Evolutionary conservation across 371 early-diverging fungal species (phyloP).

Genomic region (Circinella umbellata): DNA sequence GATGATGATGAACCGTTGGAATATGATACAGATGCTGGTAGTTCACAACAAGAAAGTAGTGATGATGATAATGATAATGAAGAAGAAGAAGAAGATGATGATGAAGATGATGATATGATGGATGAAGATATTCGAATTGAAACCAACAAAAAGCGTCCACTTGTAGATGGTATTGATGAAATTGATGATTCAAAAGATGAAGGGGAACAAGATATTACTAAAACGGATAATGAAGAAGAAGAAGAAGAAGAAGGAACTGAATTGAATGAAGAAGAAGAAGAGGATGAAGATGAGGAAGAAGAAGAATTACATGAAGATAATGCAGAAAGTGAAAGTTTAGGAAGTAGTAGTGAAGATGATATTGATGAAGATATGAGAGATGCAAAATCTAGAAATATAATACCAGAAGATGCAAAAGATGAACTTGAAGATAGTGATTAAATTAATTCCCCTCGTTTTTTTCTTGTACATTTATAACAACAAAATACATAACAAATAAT

Average conservation of each 20-base stretch:
- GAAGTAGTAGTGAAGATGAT: constrained; percentile 13
- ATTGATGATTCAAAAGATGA: constrained; percentile 5
- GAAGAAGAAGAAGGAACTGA: constrained; percentile 12
- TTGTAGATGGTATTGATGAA: constrained; percentile 1
- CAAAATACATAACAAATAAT: too few relatives aligned
- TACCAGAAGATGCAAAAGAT: constrained; percentile 19
- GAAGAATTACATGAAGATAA: constrained; percentile 17
- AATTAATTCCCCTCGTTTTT: background rate
- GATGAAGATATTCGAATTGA: constrained; percentile 14
- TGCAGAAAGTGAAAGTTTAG: constrained; percentile 13
- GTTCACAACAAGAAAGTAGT: constrained; percentile 16
- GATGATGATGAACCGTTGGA: constrained; percentile 47
- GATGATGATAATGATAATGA: constrained; percentile 13
- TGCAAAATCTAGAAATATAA: background rate
- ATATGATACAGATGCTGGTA: constrained; percentile 44
- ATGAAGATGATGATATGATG: constrained; percentile 15
- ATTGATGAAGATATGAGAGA: constrained; percentile 16
- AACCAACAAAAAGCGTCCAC: background rate
- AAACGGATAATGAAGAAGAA: constrained; percentile 15
- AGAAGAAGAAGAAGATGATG: constrained; percentile 22
- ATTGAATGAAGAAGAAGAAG: background rate
- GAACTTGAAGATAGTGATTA: constrained; percentile 24
- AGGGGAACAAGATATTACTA: constrained; percentile 13
- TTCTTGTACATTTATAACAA: background rate
- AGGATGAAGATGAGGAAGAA: constrained; percentile 17